These are phyloP conservation scores for Amanita rimosa DNA, from an alignment of 768 basidiomycete genomes.

Conservation along the genomic window DNA sequence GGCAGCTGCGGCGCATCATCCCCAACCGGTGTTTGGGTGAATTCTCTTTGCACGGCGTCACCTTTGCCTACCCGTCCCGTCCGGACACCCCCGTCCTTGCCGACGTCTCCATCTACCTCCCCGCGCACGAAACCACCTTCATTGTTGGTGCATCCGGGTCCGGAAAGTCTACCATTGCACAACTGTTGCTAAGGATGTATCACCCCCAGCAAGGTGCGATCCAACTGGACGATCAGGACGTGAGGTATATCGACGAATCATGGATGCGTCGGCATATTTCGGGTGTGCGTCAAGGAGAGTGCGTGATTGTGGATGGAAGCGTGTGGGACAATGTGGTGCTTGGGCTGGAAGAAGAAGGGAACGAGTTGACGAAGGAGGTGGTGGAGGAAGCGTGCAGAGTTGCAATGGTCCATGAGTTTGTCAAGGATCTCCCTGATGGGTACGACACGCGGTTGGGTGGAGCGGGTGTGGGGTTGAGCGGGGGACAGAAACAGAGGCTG, in stretches of 20 bases:
- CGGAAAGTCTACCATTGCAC: constrained; percentile 86
- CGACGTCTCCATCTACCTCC: constrained; percentile 55
- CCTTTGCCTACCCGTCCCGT: constrained; percentile 79
- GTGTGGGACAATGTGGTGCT: constrained; percentile 85
- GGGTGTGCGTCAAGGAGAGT: constrained; percentile 66
- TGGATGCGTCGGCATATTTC: constrained; percentile 67
- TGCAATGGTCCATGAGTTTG: constrained; percentile 82
- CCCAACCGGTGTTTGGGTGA: constrained; percentile 63
- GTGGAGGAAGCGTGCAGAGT: constrained; percentile 76
- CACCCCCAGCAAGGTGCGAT: constrained; percentile 52
- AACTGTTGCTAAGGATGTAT: constrained; percentile 77
- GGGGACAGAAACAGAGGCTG: constrained; percentile 86
- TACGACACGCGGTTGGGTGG: constrained; percentile 78
- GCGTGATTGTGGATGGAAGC: constrained; percentile 68
- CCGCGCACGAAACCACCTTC: constrained; percentile 75
- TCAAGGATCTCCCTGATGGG: constrained; percentile 72
- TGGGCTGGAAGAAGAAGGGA: constrained; percentile 36
- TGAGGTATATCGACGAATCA: constrained; percentile 58
- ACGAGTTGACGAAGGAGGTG: constrained; percentile 50
- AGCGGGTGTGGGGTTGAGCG: constrained; percentile 70
- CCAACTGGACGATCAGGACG: constrained; percentile 70
- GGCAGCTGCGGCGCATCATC: constrained; percentile 46
- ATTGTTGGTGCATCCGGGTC: constrained; percentile 88
- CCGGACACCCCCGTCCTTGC: constrained; percentile 57
- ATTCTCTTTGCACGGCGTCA: constrained; percentile 59